A percentile compares a stretch with the other conserved stretches of the same genome.
These are phyloP conservation scores for Coemansia sp. DNA, from an alignment of 192 early-diverging fungal species.

Conservation along the genomic window DNA sequence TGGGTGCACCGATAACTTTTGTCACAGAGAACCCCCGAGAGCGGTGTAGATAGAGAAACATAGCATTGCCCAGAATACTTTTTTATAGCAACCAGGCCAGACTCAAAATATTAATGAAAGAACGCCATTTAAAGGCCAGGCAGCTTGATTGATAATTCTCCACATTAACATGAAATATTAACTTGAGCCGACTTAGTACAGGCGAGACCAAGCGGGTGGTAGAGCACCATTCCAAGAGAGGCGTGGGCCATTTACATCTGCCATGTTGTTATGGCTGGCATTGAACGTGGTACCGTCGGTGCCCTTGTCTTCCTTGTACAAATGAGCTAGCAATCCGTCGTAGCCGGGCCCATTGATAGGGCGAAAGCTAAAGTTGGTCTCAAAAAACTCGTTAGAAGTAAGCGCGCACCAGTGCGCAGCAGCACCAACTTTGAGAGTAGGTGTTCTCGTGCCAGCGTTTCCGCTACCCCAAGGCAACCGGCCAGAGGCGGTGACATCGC, in stretches of 20 bases:
- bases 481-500: neutral
- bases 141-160: neutral
- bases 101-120: neutral
- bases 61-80: neutral
- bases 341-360: neutral
- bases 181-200: neutral
- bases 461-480: neutral
- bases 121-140: no score
- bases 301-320: neutral
- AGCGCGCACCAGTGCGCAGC: neutral
- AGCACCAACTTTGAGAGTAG: neutral
- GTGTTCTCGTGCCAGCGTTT: neutral
- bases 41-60: neutral
- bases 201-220: neutral
- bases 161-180: neutral
- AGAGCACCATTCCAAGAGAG: neutral
- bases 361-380: neutral
- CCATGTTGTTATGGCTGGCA: neutral
- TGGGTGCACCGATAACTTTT: neutral
- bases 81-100: neutral
- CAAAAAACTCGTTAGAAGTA: neutral
- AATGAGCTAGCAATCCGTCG: neutral
- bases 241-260: neutral
- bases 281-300: neutral
- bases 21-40: neutral